Percentiles rank a stretch among this genome's conserved stretches.
Conservation (phyloP, 768 basidiomycete genomes). For the Macrolepiota albuminosa region DNA sequence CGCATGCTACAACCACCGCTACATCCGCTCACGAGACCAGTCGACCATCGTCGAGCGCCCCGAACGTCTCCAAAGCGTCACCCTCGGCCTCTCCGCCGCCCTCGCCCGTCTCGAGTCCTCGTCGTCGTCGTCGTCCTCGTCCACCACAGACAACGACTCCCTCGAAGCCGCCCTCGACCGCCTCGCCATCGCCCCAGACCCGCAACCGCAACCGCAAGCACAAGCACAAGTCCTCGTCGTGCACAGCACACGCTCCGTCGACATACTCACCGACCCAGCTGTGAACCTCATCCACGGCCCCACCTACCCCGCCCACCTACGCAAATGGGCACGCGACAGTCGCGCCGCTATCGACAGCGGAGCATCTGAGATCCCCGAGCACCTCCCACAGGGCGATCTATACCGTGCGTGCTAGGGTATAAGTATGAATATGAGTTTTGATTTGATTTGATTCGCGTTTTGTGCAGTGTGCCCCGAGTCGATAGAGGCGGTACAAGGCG, state of each 20-base stretch:
- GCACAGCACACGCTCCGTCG: constrained; percentile 47
- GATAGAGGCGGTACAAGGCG: constrained; percentile 73
- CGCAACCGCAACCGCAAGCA: neutral
- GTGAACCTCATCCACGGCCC: constrained; percentile 76
- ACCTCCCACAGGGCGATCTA: constrained; percentile 71
- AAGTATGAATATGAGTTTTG: too few species aligned
- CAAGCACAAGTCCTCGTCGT: constrained; percentile 34
- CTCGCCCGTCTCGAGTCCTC: constrained; percentile 62
- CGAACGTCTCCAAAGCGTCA: constrained; percentile 81
- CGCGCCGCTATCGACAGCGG: constrained; percentile 54
- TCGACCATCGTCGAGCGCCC: constrained; percentile 88
- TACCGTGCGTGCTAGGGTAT: constrained; percentile 47
- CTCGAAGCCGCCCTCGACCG: constrained; percentile 42
- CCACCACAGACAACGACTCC: constrained; percentile 23
- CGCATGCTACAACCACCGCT: constrained; percentile 67
- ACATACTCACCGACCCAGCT: constrained; percentile 56
- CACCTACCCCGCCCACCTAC: constrained; percentile 60
- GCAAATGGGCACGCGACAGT: constrained; percentile 56
- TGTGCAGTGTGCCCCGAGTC: constrained; percentile 71
- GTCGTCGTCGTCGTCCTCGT: too few species aligned
- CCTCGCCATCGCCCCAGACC: constrained; percentile 29
- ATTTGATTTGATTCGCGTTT: too few species aligned
- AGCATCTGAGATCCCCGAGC: constrained; percentile 72
- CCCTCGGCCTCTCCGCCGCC: constrained; percentile 76
- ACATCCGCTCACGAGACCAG: constrained; percentile 70